These are phyloP conservation scores for Trypanosoma lewisi DNA, from an alignment of 208 protist genomes.

Conservation along the genomic window DNA sequence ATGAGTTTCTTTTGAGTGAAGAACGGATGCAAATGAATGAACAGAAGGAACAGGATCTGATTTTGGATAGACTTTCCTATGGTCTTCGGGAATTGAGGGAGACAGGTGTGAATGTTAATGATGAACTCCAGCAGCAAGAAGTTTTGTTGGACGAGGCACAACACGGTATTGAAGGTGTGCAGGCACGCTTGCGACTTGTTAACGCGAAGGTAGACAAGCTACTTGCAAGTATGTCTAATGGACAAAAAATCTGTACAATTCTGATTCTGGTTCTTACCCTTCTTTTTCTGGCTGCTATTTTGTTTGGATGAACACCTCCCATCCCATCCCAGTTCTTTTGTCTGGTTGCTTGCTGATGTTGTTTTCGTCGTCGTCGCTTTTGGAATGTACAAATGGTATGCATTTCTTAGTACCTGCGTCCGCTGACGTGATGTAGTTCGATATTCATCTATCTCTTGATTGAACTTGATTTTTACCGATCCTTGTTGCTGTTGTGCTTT, in stretches of 20 bases:
- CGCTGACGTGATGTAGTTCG: background rate
- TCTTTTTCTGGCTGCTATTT: slow-evolving; percentile 16
- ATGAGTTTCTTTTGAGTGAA: slow-evolving; percentile 61
- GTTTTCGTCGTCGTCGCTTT: background rate
- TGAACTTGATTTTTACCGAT: background rate
- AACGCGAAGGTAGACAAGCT: slow-evolving; percentile 85
- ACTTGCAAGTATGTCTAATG: slow-evolving; percentile 80
- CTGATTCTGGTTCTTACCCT: slow-evolving; percentile 13
- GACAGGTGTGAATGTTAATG: slow-evolving; percentile 76
- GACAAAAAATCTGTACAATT: slow-evolving; percentile 81
- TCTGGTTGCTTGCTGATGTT: background rate
- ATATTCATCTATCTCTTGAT: background rate
- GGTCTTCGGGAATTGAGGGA: slow-evolving; percentile 76
- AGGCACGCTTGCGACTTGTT: slow-evolving; percentile 57
- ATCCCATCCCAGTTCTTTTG: background rate
- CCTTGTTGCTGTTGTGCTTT: background rate
- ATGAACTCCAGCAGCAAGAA: slow-evolving; percentile 71
- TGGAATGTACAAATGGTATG: background rate
- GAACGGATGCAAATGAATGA: slow-evolving; percentile 61
- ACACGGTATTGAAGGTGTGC: slow-evolving; percentile 56
- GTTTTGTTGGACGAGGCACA: slow-evolving; percentile 66
- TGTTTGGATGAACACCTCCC: slow-evolving; percentile 3
- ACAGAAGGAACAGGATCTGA: slow-evolving; percentile 64
- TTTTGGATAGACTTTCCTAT: slow-evolving; percentile 69
- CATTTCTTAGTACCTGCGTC: background rate